Conservation (phyloP, 192 early-diverging fungal genomes). For the Entophlyctis luteolus region DNA sequence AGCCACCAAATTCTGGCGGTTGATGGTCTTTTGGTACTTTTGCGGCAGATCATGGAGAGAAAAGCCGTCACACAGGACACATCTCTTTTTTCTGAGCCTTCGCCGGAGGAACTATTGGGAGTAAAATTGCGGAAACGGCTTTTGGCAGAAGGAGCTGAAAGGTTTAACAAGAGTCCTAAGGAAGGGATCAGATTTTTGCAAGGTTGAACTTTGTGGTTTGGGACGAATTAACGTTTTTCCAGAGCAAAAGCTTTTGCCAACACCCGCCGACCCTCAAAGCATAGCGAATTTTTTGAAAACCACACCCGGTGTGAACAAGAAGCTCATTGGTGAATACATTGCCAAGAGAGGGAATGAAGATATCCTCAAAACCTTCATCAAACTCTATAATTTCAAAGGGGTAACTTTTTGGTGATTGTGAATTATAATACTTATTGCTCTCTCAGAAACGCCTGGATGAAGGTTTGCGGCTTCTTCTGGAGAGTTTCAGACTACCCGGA, state of each 20-base stretch:
- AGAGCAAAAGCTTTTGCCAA: slow-evolving; percentile 49
- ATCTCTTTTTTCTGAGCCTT: slow-evolving; percentile 9
- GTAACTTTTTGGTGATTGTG: slow-evolving; percentile 37
- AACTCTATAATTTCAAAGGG: slow-evolving; percentile 81
- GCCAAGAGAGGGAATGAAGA: slow-evolving; percentile 81
- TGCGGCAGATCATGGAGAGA: slow-evolving; percentile 68
- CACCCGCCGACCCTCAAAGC: slow-evolving; percentile 43
- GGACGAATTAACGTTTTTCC: neutral
- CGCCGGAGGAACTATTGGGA: slow-evolving; percentile 23
- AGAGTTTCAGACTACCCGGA: slow-evolving; percentile 91
- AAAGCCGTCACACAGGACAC: slow-evolving; percentile 15
- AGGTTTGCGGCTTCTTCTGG: slow-evolving; percentile 85
- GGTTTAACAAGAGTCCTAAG: slow-evolving; percentile 86
- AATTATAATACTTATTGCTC: neutral
- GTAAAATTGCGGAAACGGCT: slow-evolving; percentile 72
- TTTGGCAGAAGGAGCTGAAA: slow-evolving; percentile 68
- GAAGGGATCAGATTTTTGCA: slow-evolving; percentile 80
- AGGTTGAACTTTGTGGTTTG: slow-evolving; percentile 28
- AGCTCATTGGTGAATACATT: slow-evolving; percentile 80
- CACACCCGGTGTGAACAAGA: slow-evolving; percentile 85
- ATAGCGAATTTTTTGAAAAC: slow-evolving; percentile 73
- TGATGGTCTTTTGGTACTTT: slow-evolving; percentile 68
- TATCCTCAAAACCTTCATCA: slow-evolving; percentile 78
- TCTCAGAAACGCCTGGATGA: slow-evolving; percentile 89
- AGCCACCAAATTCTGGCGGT: slow-evolving; percentile 66